Evolutionary conservation across 805 yeast genomes (phyloP), one percentile per base, ranked within the genome.

Genomic region (Candida stauntonica): DNA sequence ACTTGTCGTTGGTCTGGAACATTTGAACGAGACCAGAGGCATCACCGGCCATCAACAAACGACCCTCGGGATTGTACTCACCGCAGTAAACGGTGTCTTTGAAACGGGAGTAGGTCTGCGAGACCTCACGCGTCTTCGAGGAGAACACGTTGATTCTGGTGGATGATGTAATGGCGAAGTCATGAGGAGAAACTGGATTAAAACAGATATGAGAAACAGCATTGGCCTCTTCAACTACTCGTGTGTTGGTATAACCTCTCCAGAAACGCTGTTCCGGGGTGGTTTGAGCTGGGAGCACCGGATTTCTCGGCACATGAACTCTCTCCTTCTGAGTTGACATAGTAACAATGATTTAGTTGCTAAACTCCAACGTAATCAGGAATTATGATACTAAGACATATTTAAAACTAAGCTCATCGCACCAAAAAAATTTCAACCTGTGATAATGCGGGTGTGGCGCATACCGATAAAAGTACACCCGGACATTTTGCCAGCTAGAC

Each of bases 261-360:
- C 98, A 93, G 65, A 85, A 91, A 50, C 94, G 73, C 55, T 88
- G 95, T 50, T 91, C 98, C 1, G 96, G 91, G 0, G 96, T 86
- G 2, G 89, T 81, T 54, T 79, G 83, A 9, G 85, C 79, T 3
- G 96, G 94, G 35, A 86, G 72, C 1, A 85, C 79, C 2, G 96
- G 84, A 45, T 77, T 79, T 57, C 86, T 73, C 21, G 73, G 74
- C 20, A 78, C 80, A 19, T 73, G 68, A 7, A 86, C 72, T 59
- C 86, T 73, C 45, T 78, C 81, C 55, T 74, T 69, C 15, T 72
- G 66, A 5, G 95, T 75, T 1, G 96, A 85, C 97, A 88, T 88
- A 14, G 18, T 7, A 29, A 32, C 17, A 11, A 21, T 21, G 11
- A 7, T 21, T 21, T 21, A 21, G n/a, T n/a, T n/a, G n/a, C n/a